phyloP scores from a whole-genome alignment of 768 basidiomycete genomes.

The Lactifluus piperatus region DNA sequence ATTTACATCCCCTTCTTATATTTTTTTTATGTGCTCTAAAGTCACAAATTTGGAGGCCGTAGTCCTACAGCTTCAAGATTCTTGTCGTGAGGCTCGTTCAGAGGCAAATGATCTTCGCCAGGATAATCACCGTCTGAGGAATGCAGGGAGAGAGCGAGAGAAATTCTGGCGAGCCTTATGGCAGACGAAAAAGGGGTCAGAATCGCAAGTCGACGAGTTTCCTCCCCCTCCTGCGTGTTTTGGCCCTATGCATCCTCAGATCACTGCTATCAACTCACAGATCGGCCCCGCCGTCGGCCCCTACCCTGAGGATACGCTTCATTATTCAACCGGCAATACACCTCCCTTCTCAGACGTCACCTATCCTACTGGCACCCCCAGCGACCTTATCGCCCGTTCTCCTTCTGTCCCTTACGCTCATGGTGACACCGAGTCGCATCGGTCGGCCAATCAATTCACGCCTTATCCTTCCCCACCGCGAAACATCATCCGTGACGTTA shows the following conservation, averaged over 20 bases:
- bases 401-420: slow-evolving; percentile 35
- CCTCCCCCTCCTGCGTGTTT: slow-evolving; percentile 20
- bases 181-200: slow-evolving; percentile 45
- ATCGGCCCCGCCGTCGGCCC: slow-evolving; percentile 26
- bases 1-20: slow-evolving; percentile 14
- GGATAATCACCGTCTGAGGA: slow-evolving; percentile 55
- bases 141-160: slow-evolving; percentile 63
- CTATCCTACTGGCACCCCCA: slow-evolving; percentile 34
- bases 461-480: slow-evolving; percentile 30
- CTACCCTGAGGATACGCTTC: slow-evolving; percentile 38
- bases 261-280: slow-evolving; percentile 23
- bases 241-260: slow-evolving; percentile 21
- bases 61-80: slow-evolving; percentile 75
- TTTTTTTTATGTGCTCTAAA: slow-evolving; percentile 23
- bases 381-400: slow-evolving; percentile 39
- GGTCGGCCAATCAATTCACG: slow-evolving; percentile 43
- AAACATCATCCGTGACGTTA: slow-evolving; percentile 25
- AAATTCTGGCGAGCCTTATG: slow-evolving; percentile 64
- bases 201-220: slow-evolving; percentile 19
- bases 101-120: slow-evolving; percentile 56
- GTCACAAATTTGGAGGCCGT: slow-evolving; percentile 82
- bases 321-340: slow-evolving; percentile 42
- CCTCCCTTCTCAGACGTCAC: slow-evolving; percentile 35
- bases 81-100: slow-evolving; percentile 56
- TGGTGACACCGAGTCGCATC: slow-evolving; percentile 33